Percentiles rank a stretch among this genome's conserved stretches.
These are phyloP conservation scores for Pichia sp. DNA, from an alignment of 1,139 yeast species.

Conservation along the genomic window DNA sequence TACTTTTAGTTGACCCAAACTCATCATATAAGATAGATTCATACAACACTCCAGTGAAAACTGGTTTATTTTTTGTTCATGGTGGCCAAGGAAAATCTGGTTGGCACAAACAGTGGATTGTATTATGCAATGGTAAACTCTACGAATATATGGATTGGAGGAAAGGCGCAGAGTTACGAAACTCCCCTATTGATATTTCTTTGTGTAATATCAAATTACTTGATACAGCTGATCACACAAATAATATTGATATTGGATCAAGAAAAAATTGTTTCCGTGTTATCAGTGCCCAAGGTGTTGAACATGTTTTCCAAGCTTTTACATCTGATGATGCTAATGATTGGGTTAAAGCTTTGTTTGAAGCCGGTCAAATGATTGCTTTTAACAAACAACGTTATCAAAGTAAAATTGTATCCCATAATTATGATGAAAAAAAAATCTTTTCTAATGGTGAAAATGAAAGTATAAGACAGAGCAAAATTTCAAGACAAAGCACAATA, in stretches of 20 bases:
- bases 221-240: constrained; percentile 20
- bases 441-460: neutral
- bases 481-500: neutral
- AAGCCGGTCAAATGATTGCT: constrained; percentile 35
- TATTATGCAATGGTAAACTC: constrained; percentile 58
- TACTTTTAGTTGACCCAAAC: constrained; percentile 9
- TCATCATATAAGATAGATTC: constrained; percentile 7
- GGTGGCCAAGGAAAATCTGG: constrained; percentile 73
- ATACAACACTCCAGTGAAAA: constrained; percentile 16
- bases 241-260: constrained; percentile 31
- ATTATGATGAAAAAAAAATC: too few species aligned
- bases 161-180: constrained; percentile 57
- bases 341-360: constrained; percentile 60
- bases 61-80: constrained; percentile 33
- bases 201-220: constrained; percentile 60
- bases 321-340: constrained; percentile 59
- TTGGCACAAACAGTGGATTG: constrained; percentile 93
- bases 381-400: constrained; percentile 7
- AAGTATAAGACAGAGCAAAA: neutral
- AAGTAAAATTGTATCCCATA: neutral
- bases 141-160: constrained; percentile 81
- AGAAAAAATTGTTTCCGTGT: constrained; percentile 67
- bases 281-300: constrained; percentile 61
- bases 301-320: constrained; percentile 73
- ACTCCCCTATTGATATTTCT: constrained; percentile 67